Base-by-base conservation (phyloP, 139 green algal species). In the Picochlorum sp. region DNA sequence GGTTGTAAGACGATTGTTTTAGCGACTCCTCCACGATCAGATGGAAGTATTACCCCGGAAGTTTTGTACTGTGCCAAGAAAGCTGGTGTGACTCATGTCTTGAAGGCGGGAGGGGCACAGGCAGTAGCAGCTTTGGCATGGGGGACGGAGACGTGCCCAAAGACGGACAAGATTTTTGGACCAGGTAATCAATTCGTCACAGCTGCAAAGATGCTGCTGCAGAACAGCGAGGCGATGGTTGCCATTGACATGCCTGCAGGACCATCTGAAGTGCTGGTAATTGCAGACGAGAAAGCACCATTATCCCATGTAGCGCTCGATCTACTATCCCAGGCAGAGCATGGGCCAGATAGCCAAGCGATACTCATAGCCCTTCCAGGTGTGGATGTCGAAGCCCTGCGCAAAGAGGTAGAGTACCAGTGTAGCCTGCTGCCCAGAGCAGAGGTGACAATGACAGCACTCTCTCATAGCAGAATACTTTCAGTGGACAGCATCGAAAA, bases 221-320 rank as follows among this genome's bases (percentile, higher is more conserved):
- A 92, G 65, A 91, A 90, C 74, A 84, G 77, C 11, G 91, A 98
- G 80, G 92, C 92, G 24, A 97, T 97, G 91, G 69, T 98, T 14
- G 78, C 85, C 56, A 98, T 98, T 66, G 92, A 98, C 83, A 98
- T 98, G 92, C 90, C 92, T 4, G 92, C 91, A 8, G 91, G 91
- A 20, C 84, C 86, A 34, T 83, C 68, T n/a, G 79, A 85, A 81
- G 89, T 98, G 61, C 77, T 98, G 49, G 92, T 98, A 14, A 89
- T 98, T 20, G 91, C 92, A 5, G 94, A 99, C 65, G 82, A 60
- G 6, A 83, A 67, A 14, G 94, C 94, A 8, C 20, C 74, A 51
- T 75, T 73, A 0, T 80, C 76, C 0, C 85, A 95, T 77, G 83
- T 98, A 4, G 94, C 94, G 2, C 81, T 91, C 1, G 94, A 99